phyloP scores from a whole-genome alignment of 106 monocot genomes.

The Dendrobium nobile region DNA sequence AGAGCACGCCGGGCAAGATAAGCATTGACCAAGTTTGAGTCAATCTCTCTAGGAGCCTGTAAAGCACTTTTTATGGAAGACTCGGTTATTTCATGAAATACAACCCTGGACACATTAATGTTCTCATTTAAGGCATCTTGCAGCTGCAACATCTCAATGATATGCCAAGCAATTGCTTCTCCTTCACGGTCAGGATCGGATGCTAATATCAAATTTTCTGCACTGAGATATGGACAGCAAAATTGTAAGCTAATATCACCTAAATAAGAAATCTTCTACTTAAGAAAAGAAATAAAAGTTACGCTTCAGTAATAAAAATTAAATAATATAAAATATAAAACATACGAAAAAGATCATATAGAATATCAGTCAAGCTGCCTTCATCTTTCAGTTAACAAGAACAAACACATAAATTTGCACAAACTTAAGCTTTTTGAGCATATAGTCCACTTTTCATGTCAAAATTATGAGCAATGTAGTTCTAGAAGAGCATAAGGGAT shows the following conservation, averaged over 20 bases:
- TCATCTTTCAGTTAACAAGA: neutral
- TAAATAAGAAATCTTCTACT: neutral
- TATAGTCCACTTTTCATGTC: neutral
- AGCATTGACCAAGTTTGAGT: slow-evolving; percentile 87
- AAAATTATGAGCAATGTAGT: neutral
- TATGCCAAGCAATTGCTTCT: slow-evolving; percentile 99
- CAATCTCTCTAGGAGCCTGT: slow-evolving; percentile 64
- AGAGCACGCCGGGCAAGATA: slow-evolving; percentile 92
- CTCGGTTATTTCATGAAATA: slow-evolving; percentile 97
- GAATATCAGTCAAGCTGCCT: neutral
- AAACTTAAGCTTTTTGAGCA: neutral
- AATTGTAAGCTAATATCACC: neutral
- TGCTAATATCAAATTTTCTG: slow-evolving; percentile 86
- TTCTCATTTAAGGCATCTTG: slow-evolving; percentile 75
- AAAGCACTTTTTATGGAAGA: slow-evolving; percentile 73
- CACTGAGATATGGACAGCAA: slow-evolving; percentile 31
- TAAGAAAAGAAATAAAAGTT: neutral
- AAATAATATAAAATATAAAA: neutral
- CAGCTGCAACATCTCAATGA: slow-evolving; percentile 81
- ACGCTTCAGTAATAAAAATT: neutral
- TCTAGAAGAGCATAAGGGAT: neutral
- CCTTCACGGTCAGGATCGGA: slow-evolving; percentile 99
- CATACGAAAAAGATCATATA: neutral
- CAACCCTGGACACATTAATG: slow-evolving; percentile 70
- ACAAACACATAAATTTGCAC: neutral